Percentiles rank a stretch among this genome's conserved stretches.
These are phyloP conservation scores for Collariella sp. DNA, from an alignment of 495 filamentous ascomycete genomes.

Conservation along the genomic window DNA sequence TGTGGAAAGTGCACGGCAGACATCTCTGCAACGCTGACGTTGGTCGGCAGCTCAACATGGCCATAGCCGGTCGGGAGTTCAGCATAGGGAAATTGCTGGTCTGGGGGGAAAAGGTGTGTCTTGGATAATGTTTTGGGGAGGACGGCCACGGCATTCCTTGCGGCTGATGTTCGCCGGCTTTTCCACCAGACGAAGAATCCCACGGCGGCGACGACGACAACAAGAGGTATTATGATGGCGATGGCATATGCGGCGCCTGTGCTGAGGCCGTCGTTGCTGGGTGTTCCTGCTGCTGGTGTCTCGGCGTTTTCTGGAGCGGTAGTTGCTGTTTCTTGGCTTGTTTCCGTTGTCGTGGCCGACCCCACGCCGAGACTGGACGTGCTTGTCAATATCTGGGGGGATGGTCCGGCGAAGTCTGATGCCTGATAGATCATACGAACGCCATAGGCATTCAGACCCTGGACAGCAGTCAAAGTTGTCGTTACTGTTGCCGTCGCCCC, in stretches of 20 bases:
- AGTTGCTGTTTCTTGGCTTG: neutral
- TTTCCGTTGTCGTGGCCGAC: neutral
- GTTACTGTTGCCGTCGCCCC: slow-evolving; percentile 2
- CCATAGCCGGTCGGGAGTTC: too few species aligned
- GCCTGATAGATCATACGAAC: slow-evolving; percentile 23
- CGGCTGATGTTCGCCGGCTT: slow-evolving; percentile 4
- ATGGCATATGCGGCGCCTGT: slow-evolving; percentile 16
- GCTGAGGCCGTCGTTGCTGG: slow-evolving; percentile 3
- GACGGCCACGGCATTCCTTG: neutral
- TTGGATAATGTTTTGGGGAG: too few species aligned
- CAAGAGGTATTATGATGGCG: slow-evolving; percentile 15
- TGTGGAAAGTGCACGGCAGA: too few species aligned
- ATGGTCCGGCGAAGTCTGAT: slow-evolving; percentile 3
- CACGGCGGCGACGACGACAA: slow-evolving; percentile 7
- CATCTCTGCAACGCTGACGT: too few species aligned
- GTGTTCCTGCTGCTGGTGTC: neutral
- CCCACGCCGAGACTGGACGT: neutral
- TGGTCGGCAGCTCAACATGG: too few species aligned
- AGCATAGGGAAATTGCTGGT: too few species aligned
- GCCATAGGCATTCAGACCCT: slow-evolving; percentile 20
- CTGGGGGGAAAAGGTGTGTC: too few species aligned
- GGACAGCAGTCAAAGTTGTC: neutral
- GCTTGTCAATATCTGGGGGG: too few species aligned
- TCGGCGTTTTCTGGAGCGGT: neutral
- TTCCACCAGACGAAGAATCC: slow-evolving; percentile 19